These are phyloP conservation scores for Colletotrichum sp. DNA, from an alignment of 2,329 filamentous ascomycete genomes.

Conservation along the genomic window DNA sequence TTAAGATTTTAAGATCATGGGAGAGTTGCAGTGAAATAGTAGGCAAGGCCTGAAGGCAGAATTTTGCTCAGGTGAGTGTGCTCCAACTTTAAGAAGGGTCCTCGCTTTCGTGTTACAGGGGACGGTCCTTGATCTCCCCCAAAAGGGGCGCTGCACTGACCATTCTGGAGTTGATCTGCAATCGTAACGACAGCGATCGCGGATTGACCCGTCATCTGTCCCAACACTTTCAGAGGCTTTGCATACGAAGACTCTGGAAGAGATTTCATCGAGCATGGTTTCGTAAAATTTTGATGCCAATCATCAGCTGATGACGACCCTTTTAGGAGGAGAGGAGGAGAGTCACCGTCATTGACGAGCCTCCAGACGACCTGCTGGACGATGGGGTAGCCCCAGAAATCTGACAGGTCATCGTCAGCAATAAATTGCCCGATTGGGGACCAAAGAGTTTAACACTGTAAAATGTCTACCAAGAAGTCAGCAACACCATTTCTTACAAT, in stretches of 20 bases:
- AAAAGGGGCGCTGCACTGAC: background rate
- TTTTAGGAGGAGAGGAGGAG: background rate
- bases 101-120: background rate
- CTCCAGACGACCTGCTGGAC: background rate
- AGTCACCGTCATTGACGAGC: background rate
- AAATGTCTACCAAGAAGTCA: background rate
- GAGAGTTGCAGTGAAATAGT: background rate
- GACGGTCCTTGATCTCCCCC: background rate
- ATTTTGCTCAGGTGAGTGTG: background rate
- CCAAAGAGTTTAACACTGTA: background rate
- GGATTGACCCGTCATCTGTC: background rate
- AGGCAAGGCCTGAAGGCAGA: background rate
- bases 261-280: background rate
- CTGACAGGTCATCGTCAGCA: background rate
- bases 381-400: background rate
- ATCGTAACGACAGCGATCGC: background rate
- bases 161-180: background rate
- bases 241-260: background rate
- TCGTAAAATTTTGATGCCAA: background rate
- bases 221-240: background rate
- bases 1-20: background rate
- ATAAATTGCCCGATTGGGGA: background rate
- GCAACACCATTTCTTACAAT: background rate
- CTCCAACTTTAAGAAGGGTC: background rate
- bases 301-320: background rate